phyloP scores from a whole-genome alignment of 1,284 basidiomycete species.

The Rhodotorula sp. region DNA sequence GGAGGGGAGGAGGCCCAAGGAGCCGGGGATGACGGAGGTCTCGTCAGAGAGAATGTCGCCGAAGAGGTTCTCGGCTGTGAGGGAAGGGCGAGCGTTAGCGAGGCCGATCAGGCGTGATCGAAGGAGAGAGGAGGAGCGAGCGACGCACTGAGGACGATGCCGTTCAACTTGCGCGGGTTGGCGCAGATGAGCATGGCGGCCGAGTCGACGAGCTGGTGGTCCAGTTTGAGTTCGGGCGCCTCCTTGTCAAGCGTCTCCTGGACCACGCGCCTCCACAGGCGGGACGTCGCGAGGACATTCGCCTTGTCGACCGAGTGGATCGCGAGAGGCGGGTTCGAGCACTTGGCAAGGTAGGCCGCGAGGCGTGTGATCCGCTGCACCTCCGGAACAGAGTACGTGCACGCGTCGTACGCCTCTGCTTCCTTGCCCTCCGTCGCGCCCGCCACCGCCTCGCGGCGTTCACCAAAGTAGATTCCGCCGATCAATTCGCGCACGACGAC shows the following conservation, averaged over 20 bases:
- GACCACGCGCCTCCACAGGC: constrained; percentile 91
- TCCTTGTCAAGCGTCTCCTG: constrained; percentile 76
- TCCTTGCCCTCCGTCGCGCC: constrained; percentile 55
- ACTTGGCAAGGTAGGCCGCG: constrained; percentile 86
- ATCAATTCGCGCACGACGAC: constrained; percentile 90
- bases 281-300: constrained; percentile 92
- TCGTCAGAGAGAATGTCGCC: constrained; percentile 81
- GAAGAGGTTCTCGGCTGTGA: constrained; percentile 78
- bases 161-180: constrained; percentile 90
- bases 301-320: constrained; percentile 98
- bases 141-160: constrained; percentile 69
- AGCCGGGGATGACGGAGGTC: constrained; percentile 94
- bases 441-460: constrained; percentile 72
- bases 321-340: constrained; percentile 76
- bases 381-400: constrained; percentile 86
- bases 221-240: constrained; percentile 78
- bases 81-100: neutral
- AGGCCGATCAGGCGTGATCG: neutral
- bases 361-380: constrained; percentile 94
- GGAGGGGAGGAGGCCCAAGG: constrained; percentile 91
- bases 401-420: constrained; percentile 64
- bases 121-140: neutral
- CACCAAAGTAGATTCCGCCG: constrained; percentile 76
- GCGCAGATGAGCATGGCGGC: constrained; percentile 95
- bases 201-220: constrained; percentile 88